phyloP scores from a whole-genome alignment of 176 grass and related monocot species.

The Raddia guianensis region DNA sequence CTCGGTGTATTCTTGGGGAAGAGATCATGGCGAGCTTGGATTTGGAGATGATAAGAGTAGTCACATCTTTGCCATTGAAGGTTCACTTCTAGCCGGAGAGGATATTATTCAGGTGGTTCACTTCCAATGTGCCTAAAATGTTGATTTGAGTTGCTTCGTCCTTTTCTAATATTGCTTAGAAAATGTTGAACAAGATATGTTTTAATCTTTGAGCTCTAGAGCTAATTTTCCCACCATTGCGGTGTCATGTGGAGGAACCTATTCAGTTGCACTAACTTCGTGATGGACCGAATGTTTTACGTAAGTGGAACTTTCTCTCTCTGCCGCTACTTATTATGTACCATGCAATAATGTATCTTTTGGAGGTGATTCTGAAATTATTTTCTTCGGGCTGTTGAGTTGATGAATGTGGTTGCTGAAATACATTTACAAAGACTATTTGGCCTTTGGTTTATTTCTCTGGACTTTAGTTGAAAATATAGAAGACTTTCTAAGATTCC shows the following conservation, averaged over 20 bases:
- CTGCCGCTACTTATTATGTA: neutral
- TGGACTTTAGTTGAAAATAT: no score
- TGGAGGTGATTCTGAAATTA: neutral
- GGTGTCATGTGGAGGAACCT: slow-evolving; percentile 61
- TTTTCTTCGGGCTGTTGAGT: no score
- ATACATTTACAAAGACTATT: no score
- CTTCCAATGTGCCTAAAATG: neutral
- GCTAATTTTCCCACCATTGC: slow-evolving; percentile 33
- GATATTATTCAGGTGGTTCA: slow-evolving; percentile 79
- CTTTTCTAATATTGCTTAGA: slow-evolving; percentile 1
- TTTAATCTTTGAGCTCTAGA: neutral
- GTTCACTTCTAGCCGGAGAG: slow-evolving; percentile 75
- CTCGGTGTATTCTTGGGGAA: no score
- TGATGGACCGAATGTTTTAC: slow-evolving; percentile 82
- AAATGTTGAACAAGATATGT: slow-evolving; percentile 22
- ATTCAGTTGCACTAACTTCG: slow-evolving; percentile 60
- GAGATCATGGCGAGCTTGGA: no score
- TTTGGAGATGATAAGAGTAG: no score
- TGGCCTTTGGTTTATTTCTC: no score
- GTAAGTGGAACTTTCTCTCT: slow-evolving; percentile 54
- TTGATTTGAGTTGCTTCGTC: slow-evolving; percentile 19
- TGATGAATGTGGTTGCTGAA: no score
- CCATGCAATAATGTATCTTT: slow-evolving; percentile 2
- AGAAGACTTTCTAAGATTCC: no score
- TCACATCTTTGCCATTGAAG: slow-evolving; percentile 22